Percentiles rank a stretch among this genome's conserved stretches.
phyloP scores from a whole-genome alignment of 2,329 filamentous ascomycete species.

The Cercospora sojina region DNA sequence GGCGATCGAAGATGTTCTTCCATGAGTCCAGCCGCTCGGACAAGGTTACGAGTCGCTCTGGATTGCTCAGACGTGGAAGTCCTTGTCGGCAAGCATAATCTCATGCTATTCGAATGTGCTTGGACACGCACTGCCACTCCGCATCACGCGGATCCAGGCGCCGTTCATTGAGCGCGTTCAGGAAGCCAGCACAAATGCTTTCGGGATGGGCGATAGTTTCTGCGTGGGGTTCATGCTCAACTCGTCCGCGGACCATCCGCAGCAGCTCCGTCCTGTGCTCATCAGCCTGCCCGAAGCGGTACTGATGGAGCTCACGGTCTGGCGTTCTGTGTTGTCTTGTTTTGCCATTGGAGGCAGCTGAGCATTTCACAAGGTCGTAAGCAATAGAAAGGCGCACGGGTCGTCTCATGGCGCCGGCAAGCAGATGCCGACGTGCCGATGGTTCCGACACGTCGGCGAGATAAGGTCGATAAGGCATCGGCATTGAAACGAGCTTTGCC shows the following conservation, averaged over 20 bases:
- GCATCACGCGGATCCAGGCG: background rate
- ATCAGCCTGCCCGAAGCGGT: background rate
- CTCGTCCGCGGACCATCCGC: background rate
- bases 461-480: slow-evolving; percentile 3
- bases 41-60: background rate
- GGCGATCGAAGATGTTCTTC: background rate
- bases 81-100: background rate
- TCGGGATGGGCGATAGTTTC: background rate
- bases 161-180: background rate
- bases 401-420: background rate
- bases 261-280: background rate
- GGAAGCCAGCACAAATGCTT: background rate
- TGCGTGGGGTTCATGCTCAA: background rate
- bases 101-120: background rate
- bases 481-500: background rate
- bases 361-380: background rate
- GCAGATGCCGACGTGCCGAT: background rate
- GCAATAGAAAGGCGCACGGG: background rate
- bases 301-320: background rate
- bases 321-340: background rate
- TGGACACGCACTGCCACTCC: background rate
- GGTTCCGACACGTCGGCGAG: background rate
- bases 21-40: background rate
- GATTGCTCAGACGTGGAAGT: background rate
- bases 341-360: background rate